Base-by-base conservation (phyloP, 2,329 filamentous ascomycete species). In the Leptosphaerulina australis region DNA sequence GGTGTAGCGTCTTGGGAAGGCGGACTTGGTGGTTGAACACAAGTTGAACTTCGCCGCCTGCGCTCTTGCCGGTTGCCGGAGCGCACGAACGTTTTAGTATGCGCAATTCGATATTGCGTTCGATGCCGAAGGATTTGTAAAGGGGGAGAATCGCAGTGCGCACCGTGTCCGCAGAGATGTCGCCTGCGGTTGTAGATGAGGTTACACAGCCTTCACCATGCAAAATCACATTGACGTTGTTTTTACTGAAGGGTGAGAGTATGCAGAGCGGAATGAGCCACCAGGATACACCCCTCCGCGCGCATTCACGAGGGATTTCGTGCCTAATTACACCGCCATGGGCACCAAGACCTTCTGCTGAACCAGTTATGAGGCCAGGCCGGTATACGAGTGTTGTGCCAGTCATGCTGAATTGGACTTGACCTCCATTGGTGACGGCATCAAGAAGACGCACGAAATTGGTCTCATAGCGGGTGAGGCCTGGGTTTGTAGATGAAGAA, bases 371-470 rank as follows among this genome's bases (percentile, higher is more conserved):
- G 30, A 99, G 80, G 26, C 94, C 94, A 0, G 94, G 94, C 59
- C 90, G 88, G 76, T 95, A 99, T 28, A 92, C 87, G 47, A 99
- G 83, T 1, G 91, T 92, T 0, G 94, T 97, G 69, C 94, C 94
- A 1, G 91, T 97, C 77, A 96, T 94, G 9, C 91, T 96, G 63
- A 99, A 96, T 68, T 97, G 92, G 77, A 97, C 91, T 47, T 88
- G 86, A 50, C 89, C 90, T 76, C 94, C 94, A 79, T 99, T 99
- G 68, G 94, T 99, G 65, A 99, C 82, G 61, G 90, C 83, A 74
- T 97, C 94, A 68, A 99, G 86, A 14, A 99, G 88, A 49, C 94
- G 92, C 24, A 99, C 83, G 74, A 99, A 93, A 36, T 94, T 97
- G 66, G 97, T 87, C 76, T 99, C 94, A 77, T 96, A 88, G 38